phyloP scores from a whole-genome alignment of 306 rosid species.

The Hippophae rhamnoides region DNA sequence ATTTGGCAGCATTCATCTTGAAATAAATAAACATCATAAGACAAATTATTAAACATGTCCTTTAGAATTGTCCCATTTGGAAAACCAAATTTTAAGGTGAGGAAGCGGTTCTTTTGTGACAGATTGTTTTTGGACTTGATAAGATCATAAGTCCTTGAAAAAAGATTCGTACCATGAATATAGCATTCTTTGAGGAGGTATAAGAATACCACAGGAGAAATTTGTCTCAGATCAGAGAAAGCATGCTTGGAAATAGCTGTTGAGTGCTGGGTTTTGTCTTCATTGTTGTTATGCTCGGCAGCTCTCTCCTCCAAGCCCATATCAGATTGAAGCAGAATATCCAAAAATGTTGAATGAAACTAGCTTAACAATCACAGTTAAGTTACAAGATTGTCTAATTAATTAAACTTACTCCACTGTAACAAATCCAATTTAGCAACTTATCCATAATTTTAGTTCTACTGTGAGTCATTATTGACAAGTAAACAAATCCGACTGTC shows the following conservation, averaged over 20 bases:
- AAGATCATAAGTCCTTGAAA: conserved; percentile 1
- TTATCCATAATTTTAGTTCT: conserved; percentile 7
- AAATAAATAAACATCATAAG: neutral
- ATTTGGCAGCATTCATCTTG: neutral
- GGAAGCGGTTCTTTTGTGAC: neutral
- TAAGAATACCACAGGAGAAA: conserved; percentile 72
- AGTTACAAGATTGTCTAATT: neutral
- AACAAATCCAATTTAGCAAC: conserved; percentile 6
- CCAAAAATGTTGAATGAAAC: conserved; percentile 10
- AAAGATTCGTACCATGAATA: conserved; percentile 47
- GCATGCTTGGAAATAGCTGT: conserved; percentile 54
- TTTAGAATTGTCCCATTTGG: neutral
- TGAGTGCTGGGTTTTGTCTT: conserved; percentile 21
- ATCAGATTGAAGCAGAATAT: conserved; percentile 6
- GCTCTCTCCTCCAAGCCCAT: conserved; percentile 58
- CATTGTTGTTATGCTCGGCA: conserved; percentile 14
- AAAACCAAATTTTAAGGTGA: neutral
- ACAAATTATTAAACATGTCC: neutral
- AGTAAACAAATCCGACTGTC: neutral
- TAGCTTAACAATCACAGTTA: neutral
- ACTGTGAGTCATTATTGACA: neutral
- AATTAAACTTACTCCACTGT: neutral
- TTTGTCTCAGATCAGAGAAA: conserved; percentile 49
- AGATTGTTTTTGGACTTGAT: neutral
- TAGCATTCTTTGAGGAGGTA: conserved; percentile 78